Evolutionary conservation across 2,329 filamentous ascomycete genomes (phyloP).

Genomic region (Pseudohalonectria lignicola): DNA sequence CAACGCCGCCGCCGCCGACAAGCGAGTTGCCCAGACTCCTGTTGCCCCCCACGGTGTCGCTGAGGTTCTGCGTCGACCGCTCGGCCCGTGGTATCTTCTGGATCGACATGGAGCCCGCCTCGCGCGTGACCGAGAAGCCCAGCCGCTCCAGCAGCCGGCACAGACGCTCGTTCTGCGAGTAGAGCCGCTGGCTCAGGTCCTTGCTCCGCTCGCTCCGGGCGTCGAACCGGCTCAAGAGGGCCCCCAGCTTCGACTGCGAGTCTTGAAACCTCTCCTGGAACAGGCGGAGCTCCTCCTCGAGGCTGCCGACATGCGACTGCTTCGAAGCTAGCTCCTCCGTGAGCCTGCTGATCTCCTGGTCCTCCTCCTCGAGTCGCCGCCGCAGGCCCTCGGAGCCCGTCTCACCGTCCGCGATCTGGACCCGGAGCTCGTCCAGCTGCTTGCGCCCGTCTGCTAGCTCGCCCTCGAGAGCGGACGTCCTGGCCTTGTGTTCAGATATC

Average conservation of each 20-base stretch:
- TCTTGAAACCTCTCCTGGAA: slow-evolving; percentile 54
- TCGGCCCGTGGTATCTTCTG: slow-evolving; percentile 58
- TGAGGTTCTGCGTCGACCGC: slow-evolving; percentile 26
- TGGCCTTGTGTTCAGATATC: slow-evolving; percentile 41
- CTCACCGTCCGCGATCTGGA: slow-evolving; percentile 70
- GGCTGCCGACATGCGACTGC: slow-evolving; percentile 63
- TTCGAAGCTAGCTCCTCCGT: slow-evolving; percentile 61
- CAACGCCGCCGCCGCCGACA: too few species aligned
- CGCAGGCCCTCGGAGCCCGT: slow-evolving; percentile 72
- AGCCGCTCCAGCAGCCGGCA: slow-evolving; percentile 74
- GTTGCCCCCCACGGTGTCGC: background rate
- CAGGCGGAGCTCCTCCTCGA: slow-evolving; percentile 65
- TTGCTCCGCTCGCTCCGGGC: slow-evolving; percentile 63
- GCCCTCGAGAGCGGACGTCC: slow-evolving; percentile 38
- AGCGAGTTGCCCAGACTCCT: background rate
- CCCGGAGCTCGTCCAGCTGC: slow-evolving; percentile 57
- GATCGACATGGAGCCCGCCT: slow-evolving; percentile 62
- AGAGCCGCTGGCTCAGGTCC: slow-evolving; percentile 75
- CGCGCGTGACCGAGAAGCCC: slow-evolving; percentile 70
- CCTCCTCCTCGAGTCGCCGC: slow-evolving; percentile 64
- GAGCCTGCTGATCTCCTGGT: slow-evolving; percentile 56
- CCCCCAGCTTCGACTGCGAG: slow-evolving; percentile 38
- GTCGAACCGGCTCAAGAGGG: slow-evolving; percentile 48
- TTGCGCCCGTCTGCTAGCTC: slow-evolving; percentile 54
- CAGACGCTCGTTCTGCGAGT: slow-evolving; percentile 75